Conservation (phyloP, 768 basidiomycete genomes). For the Candolleomyces aberdarensis region DNA sequence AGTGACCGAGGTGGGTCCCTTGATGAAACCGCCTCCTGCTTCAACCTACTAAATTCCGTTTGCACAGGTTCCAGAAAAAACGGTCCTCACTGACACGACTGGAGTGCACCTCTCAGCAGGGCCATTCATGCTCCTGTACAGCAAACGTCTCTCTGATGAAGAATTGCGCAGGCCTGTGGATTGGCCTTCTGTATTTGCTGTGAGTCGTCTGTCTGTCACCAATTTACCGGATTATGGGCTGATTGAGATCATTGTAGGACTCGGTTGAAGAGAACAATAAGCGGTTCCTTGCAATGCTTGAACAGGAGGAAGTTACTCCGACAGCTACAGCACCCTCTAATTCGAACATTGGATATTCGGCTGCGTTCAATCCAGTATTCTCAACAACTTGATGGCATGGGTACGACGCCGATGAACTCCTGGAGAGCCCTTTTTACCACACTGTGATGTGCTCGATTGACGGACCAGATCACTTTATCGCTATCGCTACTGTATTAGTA, state of each 20-base stretch:
- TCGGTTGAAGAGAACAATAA: constrained; percentile 32
- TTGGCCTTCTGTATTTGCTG: constrained; percentile 37
- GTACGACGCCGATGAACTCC: too few relatives aligned
- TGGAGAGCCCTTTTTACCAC: too few relatives aligned
- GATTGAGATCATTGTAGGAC: constrained; percentile 20
- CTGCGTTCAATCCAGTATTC: too few relatives aligned
- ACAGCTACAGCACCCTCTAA: too few relatives aligned
- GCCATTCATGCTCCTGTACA: constrained; percentile 77
- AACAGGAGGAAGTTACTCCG: constrained; percentile 18
- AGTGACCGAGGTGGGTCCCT: constrained; percentile 54
- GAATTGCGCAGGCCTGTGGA: constrained; percentile 30
- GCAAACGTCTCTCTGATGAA: constrained; percentile 36
- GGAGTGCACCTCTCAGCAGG: constrained; percentile 77
- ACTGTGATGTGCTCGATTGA: too few relatives aligned
- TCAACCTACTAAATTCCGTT: neutral
- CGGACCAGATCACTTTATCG: too few relatives aligned
- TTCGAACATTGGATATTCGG: too few relatives aligned
- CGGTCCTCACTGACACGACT: constrained; percentile 62
- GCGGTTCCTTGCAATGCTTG: constrained; percentile 29
- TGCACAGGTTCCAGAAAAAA: constrained; percentile 64
- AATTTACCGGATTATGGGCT: neutral
- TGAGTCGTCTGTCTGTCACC: constrained; percentile 14
- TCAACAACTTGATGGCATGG: too few relatives aligned
- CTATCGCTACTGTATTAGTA: too few relatives aligned
- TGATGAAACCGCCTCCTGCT: neutral